Conservation (phyloP, 1,284 basidiomycete species). For the Sanghuangporus sanghuang region DNA sequence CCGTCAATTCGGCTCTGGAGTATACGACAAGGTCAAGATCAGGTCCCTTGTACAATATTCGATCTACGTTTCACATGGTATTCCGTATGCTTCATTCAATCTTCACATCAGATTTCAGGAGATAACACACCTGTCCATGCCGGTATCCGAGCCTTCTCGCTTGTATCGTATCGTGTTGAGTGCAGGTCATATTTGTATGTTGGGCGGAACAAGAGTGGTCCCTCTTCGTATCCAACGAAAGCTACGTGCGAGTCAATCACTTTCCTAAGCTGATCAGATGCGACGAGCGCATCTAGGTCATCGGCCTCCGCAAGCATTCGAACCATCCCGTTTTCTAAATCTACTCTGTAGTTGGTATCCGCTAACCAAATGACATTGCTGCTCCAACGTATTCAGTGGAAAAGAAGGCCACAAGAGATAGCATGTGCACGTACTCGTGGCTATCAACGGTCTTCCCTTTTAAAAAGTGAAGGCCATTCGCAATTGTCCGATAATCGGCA, state of each 20-base stretch:
- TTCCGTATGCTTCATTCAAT: not conserved
- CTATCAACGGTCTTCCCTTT: slow-evolving; percentile 84
- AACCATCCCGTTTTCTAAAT: slow-evolving; percentile 79
- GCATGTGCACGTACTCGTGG: slow-evolving; percentile 68
- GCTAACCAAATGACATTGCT: slow-evolving; percentile 92
- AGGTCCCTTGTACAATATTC: slow-evolving; percentile 81
- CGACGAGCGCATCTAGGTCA: slow-evolving; percentile 70
- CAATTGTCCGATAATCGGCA: slow-evolving; percentile 88
- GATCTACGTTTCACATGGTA: slow-evolving; percentile 50
- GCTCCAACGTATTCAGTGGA: slow-evolving; percentile 9
- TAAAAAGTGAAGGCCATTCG: slow-evolving; percentile 77
- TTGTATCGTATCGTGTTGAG: slow-evolving; percentile 88
- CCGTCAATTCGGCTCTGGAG: slow-evolving; percentile 74
- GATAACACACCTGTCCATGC: slow-evolving; percentile 82
- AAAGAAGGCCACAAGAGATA: not conserved
- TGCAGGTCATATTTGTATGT: slow-evolving; percentile 86
- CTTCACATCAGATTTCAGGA: not conserved
- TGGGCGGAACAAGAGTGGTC: slow-evolving; percentile 81
- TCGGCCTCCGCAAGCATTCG: slow-evolving; percentile 57
- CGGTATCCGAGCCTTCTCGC: slow-evolving; percentile 94
- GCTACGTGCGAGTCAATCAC: slow-evolving; percentile 67
- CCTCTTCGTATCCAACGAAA: slow-evolving; percentile 86
- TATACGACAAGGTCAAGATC: slow-evolving; percentile 62
- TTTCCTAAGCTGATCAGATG: slow-evolving; percentile 75
- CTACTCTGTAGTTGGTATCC: slow-evolving; percentile 94